Evolutionary conservation across 2,329 filamentous ascomycete genomes (phyloP), one percentile per base, ranked within the genome.

Genomic region (Aspergillus ustus): DNA sequence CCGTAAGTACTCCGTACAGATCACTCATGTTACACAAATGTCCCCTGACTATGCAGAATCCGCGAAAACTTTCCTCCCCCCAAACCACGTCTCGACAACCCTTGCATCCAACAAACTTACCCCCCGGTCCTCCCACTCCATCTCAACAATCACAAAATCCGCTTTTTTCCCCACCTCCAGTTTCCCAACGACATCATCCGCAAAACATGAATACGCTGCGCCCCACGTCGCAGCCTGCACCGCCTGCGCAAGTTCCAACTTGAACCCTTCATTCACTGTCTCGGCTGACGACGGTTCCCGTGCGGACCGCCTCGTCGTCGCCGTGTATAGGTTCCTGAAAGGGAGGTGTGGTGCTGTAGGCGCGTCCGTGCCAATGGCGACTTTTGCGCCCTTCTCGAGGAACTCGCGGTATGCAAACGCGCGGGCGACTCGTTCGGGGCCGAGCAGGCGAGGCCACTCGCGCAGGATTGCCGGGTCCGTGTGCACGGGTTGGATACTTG

Each of bases 371-470:
- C 82, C 82, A 51, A 84, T 77, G 0, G 80, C 80, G 4, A 84
- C 61, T 1, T 63, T 61, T 0, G 80, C 81, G 0, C 78, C 78
- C 17, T 74, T 71, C 19, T 78, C 77, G 6, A 69, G 55, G 64
- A 84, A 83, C 7, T 84, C 82, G 5, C 73, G 73, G 66, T 84
- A 84, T 7, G 82, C 81, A 67, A 84, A 84, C 0, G 81, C 81
- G 8, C 82, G 75, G 49, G 75, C 73, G 45, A 80, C 73, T 2
- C 81, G 74, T 22, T 80, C 71, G 3, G 70, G 63, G 0, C 80
- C 81, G 2, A 84, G 71, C 0, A 83, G 66, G 8, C 69, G 70
- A 0, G 77, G 77, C 82, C 82, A 83, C 5, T 79, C 80, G 20
- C 75, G 73, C 7, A 83, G 71, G n/a, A 82, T 82, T 0, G 79